A percentile compares a stretch with the other conserved stretches of the same genome.
Conservation (phyloP, 2,329 filamentous ascomycete genomes). For the Botrytis elliptica region DNA sequence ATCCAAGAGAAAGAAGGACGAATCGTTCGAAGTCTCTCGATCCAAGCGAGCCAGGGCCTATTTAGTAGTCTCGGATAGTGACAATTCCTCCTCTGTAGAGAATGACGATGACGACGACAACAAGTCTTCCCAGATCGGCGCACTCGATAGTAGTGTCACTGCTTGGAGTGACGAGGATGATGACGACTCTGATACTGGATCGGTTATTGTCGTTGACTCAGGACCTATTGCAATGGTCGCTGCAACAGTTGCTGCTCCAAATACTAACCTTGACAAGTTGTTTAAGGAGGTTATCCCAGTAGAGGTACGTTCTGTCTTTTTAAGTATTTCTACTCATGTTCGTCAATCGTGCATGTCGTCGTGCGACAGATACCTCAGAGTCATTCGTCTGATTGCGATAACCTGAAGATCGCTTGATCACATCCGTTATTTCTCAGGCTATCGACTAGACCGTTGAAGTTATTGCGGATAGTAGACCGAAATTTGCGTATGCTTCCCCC, state of each 20-base stretch:
- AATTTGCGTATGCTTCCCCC: not conserved
- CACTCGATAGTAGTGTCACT: not conserved
- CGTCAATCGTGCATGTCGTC: too few relatives aligned
- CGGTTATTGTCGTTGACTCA: slow-evolving; percentile 5
- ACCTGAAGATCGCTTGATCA: not conserved
- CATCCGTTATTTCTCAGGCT: not conserved
- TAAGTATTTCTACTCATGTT: not conserved
- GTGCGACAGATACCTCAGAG: not conserved
- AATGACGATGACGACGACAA: not conserved
- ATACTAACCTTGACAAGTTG: not conserved
- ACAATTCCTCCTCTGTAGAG: not conserved
- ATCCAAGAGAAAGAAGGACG: not conserved
- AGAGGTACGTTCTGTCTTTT: not conserved
- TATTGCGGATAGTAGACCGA: too few relatives aligned
- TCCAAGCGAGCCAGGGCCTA: slow-evolving; percentile 17
- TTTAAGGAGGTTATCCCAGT: not conserved
- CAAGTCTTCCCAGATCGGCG: not conserved
- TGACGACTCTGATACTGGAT: not conserved
- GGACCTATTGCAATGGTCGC: not conserved
- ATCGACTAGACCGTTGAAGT: not conserved
- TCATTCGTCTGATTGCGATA: not conserved
- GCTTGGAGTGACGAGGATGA: not conserved
- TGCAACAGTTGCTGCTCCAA: not conserved
- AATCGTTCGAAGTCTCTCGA: slow-evolving; percentile 1
- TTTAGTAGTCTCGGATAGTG: not conserved